Conservation (phyloP, 2,329 filamentous ascomycete genomes). For the Clonostachys rosea region DNA sequence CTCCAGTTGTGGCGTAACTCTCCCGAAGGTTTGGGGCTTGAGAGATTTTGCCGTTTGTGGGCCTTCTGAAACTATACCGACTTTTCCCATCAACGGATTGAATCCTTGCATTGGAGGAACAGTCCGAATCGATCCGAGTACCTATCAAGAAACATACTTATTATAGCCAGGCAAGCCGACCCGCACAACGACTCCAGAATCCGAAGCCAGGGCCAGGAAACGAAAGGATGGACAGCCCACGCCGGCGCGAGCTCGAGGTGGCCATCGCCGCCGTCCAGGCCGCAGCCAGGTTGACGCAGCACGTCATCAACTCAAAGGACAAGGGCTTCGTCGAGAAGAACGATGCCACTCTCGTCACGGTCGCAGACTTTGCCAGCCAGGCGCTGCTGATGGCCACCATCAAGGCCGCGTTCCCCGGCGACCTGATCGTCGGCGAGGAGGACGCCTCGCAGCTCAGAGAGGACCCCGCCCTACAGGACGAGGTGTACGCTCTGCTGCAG, state of each 20-base stretch:
- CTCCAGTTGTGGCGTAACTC: too few species aligned
- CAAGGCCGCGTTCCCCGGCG: slow-evolving; percentile 42
- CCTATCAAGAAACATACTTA: too few species aligned
- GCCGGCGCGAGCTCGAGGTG: slow-evolving; percentile 32
- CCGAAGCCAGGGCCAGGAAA: too few species aligned
- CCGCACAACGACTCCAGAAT: too few species aligned
- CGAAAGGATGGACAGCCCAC: slow-evolving; percentile 33
- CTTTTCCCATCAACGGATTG: too few species aligned
- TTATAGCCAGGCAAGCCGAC: too few species aligned
- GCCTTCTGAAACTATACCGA: too few species aligned
- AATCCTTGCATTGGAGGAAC: too few species aligned
- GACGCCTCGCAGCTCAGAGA: slow-evolving; percentile 39
- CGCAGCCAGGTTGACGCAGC: slow-evolving; percentile 44
- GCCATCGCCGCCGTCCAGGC: slow-evolving; percentile 35
- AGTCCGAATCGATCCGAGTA: too few species aligned
- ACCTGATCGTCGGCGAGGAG: slow-evolving; percentile 52
- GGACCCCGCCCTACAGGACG: slow-evolving; percentile 33
- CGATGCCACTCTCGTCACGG: slow-evolving; percentile 52
- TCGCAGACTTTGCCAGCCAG: slow-evolving; percentile 57
- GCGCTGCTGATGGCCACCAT: slow-evolving; percentile 47
- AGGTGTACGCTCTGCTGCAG: slow-evolving; percentile 42
- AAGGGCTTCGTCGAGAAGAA: slow-evolving; percentile 45
- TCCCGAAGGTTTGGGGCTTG: too few species aligned
- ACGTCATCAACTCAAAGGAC: slow-evolving; percentile 38
- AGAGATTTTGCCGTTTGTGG: too few species aligned